Base-by-base conservation (phyloP, 1,139 yeast genomes). In the Saccharomyces hybrid region DNA sequence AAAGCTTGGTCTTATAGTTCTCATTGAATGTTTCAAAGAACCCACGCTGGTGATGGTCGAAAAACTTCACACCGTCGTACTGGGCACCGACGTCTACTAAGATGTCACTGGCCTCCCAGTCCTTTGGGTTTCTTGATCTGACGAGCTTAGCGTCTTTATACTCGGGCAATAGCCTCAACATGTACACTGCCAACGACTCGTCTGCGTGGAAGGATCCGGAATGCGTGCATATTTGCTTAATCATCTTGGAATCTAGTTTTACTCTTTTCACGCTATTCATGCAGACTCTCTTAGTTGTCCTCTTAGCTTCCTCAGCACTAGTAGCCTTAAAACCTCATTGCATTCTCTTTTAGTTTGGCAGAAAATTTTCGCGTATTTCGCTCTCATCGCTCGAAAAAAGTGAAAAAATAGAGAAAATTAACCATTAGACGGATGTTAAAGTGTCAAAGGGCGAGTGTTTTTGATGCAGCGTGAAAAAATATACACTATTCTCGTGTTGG, bases 161-260 rank as follows among this genome's bases (percentile, higher is more conserved):
- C 68, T 80, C 77, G 4, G 97, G 96, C 52, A 93, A 75, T 31
- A 82, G 75, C 64, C 80, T 82, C 57, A 93, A 76, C 86, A 93
- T 83, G 71, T 79, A 91, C 2, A 91, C 97, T 2, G 98, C 99
- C 57, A 95, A 78, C n/a, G 96, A 85, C 71, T 93, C 99, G 72
- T 93, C 99, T 25, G 99, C 98, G 67, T 93, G 99, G 77, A 93
- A 93, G 0, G 91, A 80, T 7, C 99, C 99, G 49, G 95, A 88
- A 68, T 90, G 97, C n/a, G 97, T 91, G 66, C 97, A 91, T 57
- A 91, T 87, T 65, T 80, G 78, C 14, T 47, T 25, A 46, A 49
- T 54, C 34, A 31, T 31, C 14, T 31, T 31, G 34, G 14, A 31
- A 31, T 59, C 70, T 55, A 66, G 52, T 61, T 61, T 64, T 16